Conservation (phyloP, 768 basidiomycete species). For the Mycena maculata region DNA sequence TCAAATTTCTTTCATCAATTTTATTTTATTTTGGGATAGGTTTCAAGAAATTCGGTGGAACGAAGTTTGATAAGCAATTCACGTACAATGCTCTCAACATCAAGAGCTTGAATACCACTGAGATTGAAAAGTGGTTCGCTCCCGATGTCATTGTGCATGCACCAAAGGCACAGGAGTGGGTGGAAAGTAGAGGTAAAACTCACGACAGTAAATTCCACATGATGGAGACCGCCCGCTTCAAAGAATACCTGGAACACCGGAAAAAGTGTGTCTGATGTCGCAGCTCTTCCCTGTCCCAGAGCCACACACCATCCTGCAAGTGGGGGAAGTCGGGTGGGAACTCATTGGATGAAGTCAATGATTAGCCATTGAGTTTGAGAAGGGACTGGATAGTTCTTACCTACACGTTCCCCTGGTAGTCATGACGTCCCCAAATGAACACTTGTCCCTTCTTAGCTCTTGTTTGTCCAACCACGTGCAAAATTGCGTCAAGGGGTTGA, state of each 20-base stretch:
- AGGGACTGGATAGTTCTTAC: too few species aligned
- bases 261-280: neutral
- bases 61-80: neutral
- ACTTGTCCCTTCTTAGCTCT: too few species aligned
- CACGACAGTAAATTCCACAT: neutral
- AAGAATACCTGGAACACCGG: neutral
- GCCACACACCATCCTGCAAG: too few species aligned
- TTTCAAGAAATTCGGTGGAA: neutral
- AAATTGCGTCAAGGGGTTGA: neutral
- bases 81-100: neutral
- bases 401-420: too few species aligned
- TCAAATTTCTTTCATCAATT: neutral
- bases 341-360: too few species aligned
- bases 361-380: too few species aligned
- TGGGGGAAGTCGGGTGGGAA: too few species aligned
- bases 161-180: neutral
- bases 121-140: neutral
- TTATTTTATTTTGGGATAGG: neutral
- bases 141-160: neutral
- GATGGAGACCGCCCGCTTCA: constrained; percentile 3
- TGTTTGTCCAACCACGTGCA: neutral
- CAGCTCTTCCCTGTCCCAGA: too few species aligned
- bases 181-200: neutral
- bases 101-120: neutral
- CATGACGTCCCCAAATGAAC: too few species aligned